A percentile compares a stretch with the other conserved stretches of the same genome.
Conservation (phyloP, 1,139 yeast genomes). For the Pichia sp. region DNA sequence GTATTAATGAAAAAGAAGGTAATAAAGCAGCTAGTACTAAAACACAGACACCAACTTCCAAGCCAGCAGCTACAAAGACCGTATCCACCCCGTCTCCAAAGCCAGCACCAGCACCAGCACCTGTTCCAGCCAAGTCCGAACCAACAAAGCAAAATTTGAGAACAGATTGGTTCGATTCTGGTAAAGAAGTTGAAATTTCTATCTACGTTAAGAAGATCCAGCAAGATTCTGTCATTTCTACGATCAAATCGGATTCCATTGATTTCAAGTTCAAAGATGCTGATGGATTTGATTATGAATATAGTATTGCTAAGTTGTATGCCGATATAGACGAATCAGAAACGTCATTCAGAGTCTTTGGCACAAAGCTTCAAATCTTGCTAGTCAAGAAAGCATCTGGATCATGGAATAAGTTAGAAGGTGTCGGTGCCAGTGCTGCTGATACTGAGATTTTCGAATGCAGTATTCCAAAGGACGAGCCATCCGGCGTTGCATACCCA, state of each 20-base stretch:
- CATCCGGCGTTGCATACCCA: conserved; percentile 39
- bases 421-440: conserved; percentile 14
- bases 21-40: no score
- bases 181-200: conserved; percentile 57
- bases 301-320: conserved; percentile 50
- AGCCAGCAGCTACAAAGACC: no score
- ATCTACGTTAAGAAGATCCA: conserved; percentile 60
- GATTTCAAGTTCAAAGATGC: conserved; percentile 23
- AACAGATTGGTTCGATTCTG: conserved; percentile 80
- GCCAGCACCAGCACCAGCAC: no score
- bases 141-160: conserved; percentile 41
- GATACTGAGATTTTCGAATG: not conserved
- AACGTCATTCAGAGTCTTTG: conserved; percentile 52
- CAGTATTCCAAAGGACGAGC: conserved; percentile 21
- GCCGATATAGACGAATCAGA: conserved; percentile 47
- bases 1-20: conserved; percentile 18
- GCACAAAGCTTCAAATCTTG: conserved; percentile 73
- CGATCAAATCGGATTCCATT: conserved; percentile 20
- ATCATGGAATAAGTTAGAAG: conserved; percentile 48
- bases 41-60: no score
- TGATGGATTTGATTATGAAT: conserved; percentile 45
- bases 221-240: conserved; percentile 21
- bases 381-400: conserved; percentile 37
- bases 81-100: no score
- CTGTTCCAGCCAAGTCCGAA: not conserved